Evolutionary conservation across 352 stramenopile genomes (phyloP).

Genomic region (Pythium phragmiticola): DNA sequence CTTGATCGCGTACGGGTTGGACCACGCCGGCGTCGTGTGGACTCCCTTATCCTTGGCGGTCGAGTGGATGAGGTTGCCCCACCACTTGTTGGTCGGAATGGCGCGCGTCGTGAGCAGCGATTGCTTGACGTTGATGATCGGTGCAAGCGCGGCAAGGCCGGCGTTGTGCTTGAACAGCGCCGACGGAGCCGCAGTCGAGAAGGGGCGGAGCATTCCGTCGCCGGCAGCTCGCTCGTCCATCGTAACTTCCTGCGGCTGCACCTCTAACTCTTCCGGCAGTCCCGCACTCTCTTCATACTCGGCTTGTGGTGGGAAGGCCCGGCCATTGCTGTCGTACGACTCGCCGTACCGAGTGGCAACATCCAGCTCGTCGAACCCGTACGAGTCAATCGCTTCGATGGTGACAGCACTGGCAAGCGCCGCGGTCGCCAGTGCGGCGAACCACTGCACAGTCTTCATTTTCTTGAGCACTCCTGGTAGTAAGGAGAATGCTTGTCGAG

Average conservation of each 20-base stretch:
- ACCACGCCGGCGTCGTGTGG: constrained; percentile 50
- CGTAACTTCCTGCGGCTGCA: not conserved
- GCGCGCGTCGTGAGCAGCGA: constrained; percentile 41
- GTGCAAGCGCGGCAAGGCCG: constrained; percentile 39
- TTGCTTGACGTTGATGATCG: constrained; percentile 60
- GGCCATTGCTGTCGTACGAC: not conserved
- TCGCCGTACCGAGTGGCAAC: not conserved
- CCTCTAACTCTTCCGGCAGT: no score
- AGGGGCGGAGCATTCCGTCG: constrained; percentile 27
- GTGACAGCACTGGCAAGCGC: not conserved
- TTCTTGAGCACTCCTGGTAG: not conserved
- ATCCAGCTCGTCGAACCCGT: constrained; percentile 6
- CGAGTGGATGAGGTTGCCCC: constrained; percentile 68
- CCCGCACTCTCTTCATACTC: not conserved
- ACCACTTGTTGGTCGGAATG: constrained; percentile 84
- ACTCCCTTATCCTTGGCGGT: constrained; percentile 32
- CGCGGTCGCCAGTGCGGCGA: not conserved
- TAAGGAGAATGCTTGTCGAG: not conserved
- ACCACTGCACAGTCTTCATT: constrained; percentile 13
- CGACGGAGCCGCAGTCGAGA: constrained; percentile 38
- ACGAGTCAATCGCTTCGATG: not conserved
- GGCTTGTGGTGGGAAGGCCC: not conserved
- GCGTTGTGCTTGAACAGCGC: constrained; percentile 31
- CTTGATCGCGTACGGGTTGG: constrained; percentile 70
- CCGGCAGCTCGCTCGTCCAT: not conserved